Evolutionary conservation across 371 early-diverging fungal species (phyloP).

Genomic region (Mucor lusitanicus): DNA sequence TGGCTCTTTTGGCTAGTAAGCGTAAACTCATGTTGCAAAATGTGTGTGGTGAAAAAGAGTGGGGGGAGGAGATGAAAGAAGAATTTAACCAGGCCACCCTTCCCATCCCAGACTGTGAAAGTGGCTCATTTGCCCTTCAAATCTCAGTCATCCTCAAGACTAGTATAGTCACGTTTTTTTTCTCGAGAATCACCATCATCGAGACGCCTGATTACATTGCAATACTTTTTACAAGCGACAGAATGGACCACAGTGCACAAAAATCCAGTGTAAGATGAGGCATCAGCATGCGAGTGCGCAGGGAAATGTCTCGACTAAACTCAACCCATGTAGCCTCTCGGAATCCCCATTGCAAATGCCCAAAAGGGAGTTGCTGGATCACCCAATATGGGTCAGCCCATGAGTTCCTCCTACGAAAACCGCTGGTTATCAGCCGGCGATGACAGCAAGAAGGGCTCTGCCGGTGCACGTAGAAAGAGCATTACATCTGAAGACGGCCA

Average conservation of each 20-base stretch:
- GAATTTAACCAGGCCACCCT: conserved; percentile 2
- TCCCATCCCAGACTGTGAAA: not conserved
- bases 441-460: conserved; percentile 19
- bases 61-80: conserved; percentile 2
- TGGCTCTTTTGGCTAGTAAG: conserved; percentile 3
- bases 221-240: not conserved
- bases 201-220: not conserved
- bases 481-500: conserved; percentile 14
- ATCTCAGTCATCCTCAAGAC: not conserved
- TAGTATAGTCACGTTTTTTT: conserved; percentile 18
- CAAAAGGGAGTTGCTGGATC: conserved; percentile 10
- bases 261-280: conserved; percentile 24
- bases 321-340: conserved; percentile 9
- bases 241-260: conserved; percentile 16
- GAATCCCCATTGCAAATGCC: conserved; percentile 15
- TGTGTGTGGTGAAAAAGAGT: not conserved
- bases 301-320: not conserved
- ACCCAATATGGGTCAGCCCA: conserved; percentile 27
- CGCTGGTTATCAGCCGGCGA: conserved; percentile 27
- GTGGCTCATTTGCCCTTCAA: conserved; percentile 19
- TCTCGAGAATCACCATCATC: not conserved
- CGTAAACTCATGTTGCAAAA: conserved; percentile 11
- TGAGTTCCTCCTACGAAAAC: conserved; percentile 33
- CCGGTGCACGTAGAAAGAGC: conserved; percentile 18
- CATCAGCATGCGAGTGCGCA: not conserved